Evolutionary conservation across 1,284 basidiomycete species (phyloP), one percentile per base, ranked within the genome.

Genomic region (Trichosporon sp.): DNA sequence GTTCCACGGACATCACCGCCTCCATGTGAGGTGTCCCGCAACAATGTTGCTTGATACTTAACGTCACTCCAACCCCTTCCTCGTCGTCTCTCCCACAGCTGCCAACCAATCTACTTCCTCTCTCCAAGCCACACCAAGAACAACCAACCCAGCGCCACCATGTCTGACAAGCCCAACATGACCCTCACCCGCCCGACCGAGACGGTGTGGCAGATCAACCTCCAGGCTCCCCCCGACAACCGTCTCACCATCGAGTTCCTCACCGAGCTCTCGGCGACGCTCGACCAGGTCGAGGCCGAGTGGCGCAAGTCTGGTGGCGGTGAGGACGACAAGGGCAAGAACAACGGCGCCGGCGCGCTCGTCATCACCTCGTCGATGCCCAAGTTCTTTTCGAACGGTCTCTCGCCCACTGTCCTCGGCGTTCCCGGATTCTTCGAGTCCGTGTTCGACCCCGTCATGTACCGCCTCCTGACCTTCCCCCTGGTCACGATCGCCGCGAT

Each of bases 311-410:
- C 86, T 84, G 85, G 88, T 48, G 78, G 65, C 35, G 72, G 70
- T 19, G 46, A 67, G 56, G 11, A 70, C 21, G 65, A 63, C 16
- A 85, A 85, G 68, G 88, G 65, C 85, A 85, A 74, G 32, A n/a
- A 67, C 65, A 76, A 76, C 46, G 80, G 79, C 2, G 79, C 78
- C 1, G 93, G 92, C 16, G 90, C 91, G 1, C 83, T 96, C 51
- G 89, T 95, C 69, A 88, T 95, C 66, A 89, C 92, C 68, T 86
- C 87, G 71, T 87, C 87, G 70, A 90, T 92, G 79, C 88, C 93
- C 78, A 94, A 93, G 84, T 96, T 94, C 87, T 96, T 94, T 84
- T 91, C 90, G 82, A 95, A 94, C 80, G 93, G 93, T 1, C 87
- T 95, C 65, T 92, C 94, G 82, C 91, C 89, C 21, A 54, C 48